Evolutionary conservation across 164 flowering plant species (phyloP).

Genomic region (Umbilicus rupestris): DNA sequence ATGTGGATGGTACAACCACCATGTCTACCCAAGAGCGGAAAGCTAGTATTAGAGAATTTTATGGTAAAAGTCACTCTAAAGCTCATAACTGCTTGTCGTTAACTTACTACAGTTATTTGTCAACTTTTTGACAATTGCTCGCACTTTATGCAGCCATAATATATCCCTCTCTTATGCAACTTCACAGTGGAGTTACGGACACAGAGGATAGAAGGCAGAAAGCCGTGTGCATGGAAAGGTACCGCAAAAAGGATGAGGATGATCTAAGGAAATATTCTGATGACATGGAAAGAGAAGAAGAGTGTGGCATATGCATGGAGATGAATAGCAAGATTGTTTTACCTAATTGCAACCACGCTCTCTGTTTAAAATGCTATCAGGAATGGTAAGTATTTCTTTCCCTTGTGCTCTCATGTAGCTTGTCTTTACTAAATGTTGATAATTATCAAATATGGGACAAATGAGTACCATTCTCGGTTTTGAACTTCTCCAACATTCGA

Average conservation of each 20-base stretch:
- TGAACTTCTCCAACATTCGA: no score
- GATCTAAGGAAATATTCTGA: conserved; percentile 40
- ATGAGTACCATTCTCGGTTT: no score
- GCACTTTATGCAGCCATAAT: conserved; percentile 48
- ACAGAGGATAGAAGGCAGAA: conserved; percentile 72
- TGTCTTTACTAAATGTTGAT: not conserved
- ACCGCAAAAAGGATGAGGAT: conserved; percentile 54
- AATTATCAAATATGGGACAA: not conserved
- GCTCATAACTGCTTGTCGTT: not conserved
- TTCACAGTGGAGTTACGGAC: conserved; percentile 71
- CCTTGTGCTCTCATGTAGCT: conserved; percentile 9
- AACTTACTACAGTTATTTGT: not conserved
- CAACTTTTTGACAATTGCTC: not conserved
- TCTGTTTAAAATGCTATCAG: conserved; percentile 86
- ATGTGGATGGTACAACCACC: conserved; percentile 70
- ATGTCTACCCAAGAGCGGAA: conserved; percentile 67
- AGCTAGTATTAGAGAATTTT: conserved; percentile 70
- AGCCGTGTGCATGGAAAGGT: conserved; percentile 63
- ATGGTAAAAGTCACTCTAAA: conserved; percentile 31
- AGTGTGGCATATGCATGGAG: conserved; percentile 98
- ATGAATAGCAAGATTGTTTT: conserved; percentile 64
- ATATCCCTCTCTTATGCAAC: conserved; percentile 82
- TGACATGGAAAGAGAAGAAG: conserved; percentile 84
- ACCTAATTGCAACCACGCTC: conserved; percentile 78
- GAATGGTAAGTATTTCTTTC: conserved; percentile 49